Conservation (phyloP, 2,329 filamentous ascomycete species). For the Coniella lustricola region DNA sequence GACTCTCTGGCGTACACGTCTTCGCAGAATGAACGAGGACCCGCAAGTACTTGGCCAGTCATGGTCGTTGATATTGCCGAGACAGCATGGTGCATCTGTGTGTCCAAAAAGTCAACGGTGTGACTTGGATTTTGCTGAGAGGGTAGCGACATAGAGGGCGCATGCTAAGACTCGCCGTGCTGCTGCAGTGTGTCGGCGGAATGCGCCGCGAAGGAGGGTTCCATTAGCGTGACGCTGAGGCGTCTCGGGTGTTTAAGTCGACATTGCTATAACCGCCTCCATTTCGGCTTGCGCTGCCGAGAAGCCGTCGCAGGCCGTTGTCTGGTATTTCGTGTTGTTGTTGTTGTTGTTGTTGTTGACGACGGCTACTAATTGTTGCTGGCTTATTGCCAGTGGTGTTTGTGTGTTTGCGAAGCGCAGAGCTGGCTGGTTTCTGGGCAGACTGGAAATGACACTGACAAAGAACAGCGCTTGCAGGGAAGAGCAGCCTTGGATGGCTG, state of each 20-base stretch:
- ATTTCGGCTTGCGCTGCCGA: not conserved
- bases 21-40: too few relatives aligned
- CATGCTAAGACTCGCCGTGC: not conserved
- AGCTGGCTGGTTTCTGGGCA: too few relatives aligned
- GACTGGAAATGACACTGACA: not conserved
- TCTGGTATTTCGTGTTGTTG: too few relatives aligned
- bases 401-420: too few relatives aligned
- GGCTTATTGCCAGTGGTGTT: too few relatives aligned
- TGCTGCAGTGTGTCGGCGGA: constrained; percentile 6
- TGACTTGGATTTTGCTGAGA: not conserved
- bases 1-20: too few relatives aligned
- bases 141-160: not conserved
- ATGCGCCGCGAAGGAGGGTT: not conserved
- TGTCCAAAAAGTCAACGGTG: constrained; percentile 1
- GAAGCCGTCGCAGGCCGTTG: too few relatives aligned
- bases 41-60: not conserved
- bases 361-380: too few relatives aligned
- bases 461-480: too few relatives aligned
- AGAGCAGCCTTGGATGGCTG: not conserved
- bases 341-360: too few relatives aligned
- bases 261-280: not conserved
- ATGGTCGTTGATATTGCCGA: not conserved
- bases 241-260: not conserved
- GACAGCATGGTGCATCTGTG: constrained; percentile 4
- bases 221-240: not conserved